Conservation (phyloP, 1,284 basidiomycete genomes). For the Xanthoconium separans region DNA sequence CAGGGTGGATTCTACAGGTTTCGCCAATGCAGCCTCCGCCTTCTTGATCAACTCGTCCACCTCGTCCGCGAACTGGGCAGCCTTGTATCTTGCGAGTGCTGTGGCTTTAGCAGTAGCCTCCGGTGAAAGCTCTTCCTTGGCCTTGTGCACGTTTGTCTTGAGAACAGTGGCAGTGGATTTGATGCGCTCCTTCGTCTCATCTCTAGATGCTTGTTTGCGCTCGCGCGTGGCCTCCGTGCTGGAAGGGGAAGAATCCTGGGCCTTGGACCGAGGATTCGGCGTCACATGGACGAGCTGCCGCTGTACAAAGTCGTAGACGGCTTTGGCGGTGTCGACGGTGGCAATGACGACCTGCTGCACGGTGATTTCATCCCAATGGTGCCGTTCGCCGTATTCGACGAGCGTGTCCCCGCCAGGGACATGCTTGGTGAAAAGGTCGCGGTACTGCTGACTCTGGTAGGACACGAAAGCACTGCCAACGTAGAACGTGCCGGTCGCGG, state of each 20-base stretch:
- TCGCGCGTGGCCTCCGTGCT: constrained; percentile 36
- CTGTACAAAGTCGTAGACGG: constrained; percentile 50
- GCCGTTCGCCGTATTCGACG: constrained; percentile 78
- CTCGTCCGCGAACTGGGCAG: constrained; percentile 57
- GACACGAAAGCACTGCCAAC: constrained; percentile 73
- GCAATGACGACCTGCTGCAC: constrained; percentile 57
- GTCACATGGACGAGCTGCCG: constrained; percentile 40
- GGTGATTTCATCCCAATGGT: constrained; percentile 75
- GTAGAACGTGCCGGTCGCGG: constrained; percentile 75
- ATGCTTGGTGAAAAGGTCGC: constrained; percentile 78
- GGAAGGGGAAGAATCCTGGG: constrained; percentile 30
- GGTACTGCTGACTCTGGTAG: constrained; percentile 71
- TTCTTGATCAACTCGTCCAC: constrained; percentile 63
- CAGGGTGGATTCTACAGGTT: constrained; percentile 33
- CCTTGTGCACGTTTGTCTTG: constrained; percentile 50
- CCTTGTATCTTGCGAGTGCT: constrained; percentile 47
- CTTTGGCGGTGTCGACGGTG: constrained; percentile 49
- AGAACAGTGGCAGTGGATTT: constrained; percentile 46
- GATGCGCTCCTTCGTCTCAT: constrained; percentile 47
- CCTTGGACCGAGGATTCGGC: constrained; percentile 38
- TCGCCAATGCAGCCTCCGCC: constrained; percentile 68
- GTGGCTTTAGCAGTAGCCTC: constrained; percentile 42
- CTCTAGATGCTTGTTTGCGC: constrained; percentile 30
- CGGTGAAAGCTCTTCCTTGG: constrained; percentile 36
- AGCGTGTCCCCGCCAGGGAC: constrained; percentile 77